These are phyloP conservation scores for Bryum argenteum DNA, from an alignment of 225 moss, liverwort and hornwort genomes.

Conservation along the genomic window DNA sequence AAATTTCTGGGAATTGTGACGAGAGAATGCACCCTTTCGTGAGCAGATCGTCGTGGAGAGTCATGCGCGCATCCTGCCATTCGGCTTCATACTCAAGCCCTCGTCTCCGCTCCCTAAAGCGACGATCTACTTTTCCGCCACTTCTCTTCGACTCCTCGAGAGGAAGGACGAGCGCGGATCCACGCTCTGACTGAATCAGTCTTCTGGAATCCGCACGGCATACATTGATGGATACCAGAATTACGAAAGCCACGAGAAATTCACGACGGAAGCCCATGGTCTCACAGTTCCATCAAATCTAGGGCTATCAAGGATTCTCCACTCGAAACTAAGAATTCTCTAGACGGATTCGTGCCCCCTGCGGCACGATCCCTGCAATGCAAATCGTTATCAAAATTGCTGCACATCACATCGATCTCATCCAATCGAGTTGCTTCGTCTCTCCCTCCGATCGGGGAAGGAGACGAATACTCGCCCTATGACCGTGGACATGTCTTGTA, in stretches of 20 bases:
- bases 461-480: not conserved
- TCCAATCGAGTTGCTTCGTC: not conserved
- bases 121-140: slow-evolving; percentile 15
- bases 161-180: slow-evolving; percentile 53
- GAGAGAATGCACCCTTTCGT: slow-evolving; percentile 63
- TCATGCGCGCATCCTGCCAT: slow-evolving; percentile 72
- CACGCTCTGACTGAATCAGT: slow-evolving; percentile 43
- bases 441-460: not conserved
- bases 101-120: slow-evolving; percentile 22
- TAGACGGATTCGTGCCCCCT: slow-evolving; percentile 11
- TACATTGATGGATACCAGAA: slow-evolving; percentile 5
- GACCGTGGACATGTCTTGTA: not conserved
- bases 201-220: slow-evolving; percentile 17
- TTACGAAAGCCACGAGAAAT: slow-evolving; percentile 27
- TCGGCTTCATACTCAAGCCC: slow-evolving; percentile 36
- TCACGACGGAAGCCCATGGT: slow-evolving; percentile 31
- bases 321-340: not conserved
- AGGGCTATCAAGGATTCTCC: not conserved
- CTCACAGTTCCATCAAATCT: slow-evolving; percentile 24
- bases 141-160: slow-evolving; percentile 27
- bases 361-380: not conserved
- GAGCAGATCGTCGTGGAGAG: slow-evolving; percentile 85
- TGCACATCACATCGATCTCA: slow-evolving; percentile 3
- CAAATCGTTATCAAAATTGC: not conserved
- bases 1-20: not conserved